Base-by-base conservation (phyloP, 2,329 filamentous ascomycete species). In the Xylariaceae sp. region DNA sequence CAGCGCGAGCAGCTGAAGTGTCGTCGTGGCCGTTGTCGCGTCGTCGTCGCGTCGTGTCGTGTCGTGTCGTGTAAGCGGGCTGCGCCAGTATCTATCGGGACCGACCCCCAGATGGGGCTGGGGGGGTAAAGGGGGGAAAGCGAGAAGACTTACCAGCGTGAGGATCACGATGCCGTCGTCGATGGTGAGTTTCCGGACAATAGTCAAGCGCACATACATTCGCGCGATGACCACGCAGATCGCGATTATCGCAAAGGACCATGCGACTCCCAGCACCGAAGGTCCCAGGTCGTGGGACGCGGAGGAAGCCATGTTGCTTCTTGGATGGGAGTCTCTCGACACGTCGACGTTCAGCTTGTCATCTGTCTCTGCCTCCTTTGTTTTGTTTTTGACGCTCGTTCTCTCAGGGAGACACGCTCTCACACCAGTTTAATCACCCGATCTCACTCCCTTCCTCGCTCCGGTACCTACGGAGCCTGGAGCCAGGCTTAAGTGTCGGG, bases 151-250 rank as follows among this genome's bases (percentile, higher is more conserved):
- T 13, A 42, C 39, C 9, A 42, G 15, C 8, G 31, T 39, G 8
- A 39, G 10, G 15, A 36, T n/a, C 4, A 42, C 29, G 10, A 39
- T 37, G 14, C 29, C 39, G 16, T 42, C 37, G 18, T 42, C 37
- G 9, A 30, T 14, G 3, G 32, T 34, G 16, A 42, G 25, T 25
- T 12, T 23, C 12, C 21, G 8, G 21, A 23, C 8, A 23, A 23
- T 23, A 8, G 8, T 12, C 21, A 23, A 8, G 12, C 21, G 21
- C 8, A 23, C 21, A 11, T 42, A 42, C 13, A 39, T 30, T 3
- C 37, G 32, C n/a, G 29, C 26, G 21, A 29, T 3, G 10, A 42
- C 34, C 10, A 37, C 31, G 3, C 24, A 11, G 9, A 27, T 31
- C 14, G 39, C 23, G 12, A 39, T 4, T 14, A 6, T 13, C 13